Conservation (phyloP, 352 stramenopile species). For the Globisporangium nagaii region DNA sequence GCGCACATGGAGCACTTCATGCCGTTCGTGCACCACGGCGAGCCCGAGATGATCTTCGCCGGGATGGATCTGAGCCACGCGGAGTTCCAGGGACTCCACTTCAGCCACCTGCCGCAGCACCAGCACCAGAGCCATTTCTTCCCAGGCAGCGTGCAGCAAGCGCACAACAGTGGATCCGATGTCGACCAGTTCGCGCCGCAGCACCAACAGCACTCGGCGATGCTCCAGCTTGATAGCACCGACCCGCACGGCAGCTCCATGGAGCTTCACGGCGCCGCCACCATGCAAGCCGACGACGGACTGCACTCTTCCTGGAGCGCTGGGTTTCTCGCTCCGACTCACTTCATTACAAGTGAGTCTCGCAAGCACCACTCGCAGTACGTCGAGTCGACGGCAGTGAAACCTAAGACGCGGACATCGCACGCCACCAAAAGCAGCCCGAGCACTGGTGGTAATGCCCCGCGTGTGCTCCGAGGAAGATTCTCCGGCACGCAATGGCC, state of each 20-base stretch:
- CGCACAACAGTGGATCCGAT: background rate
- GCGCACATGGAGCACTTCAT: slow-evolving; percentile 40
- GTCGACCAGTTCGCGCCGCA: background rate
- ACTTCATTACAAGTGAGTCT: background rate
- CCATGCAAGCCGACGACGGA: background rate
- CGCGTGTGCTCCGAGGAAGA: background rate
- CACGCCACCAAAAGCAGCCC: background rate
- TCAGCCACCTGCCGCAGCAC: background rate
- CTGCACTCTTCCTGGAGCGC: background rate
- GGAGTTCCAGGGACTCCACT: slow-evolving; percentile 1
- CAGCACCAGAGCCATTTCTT: background rate
- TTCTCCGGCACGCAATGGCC: too few species aligned
- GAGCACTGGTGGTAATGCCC: background rate
- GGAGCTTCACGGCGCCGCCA: background rate
- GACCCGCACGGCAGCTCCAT: background rate
- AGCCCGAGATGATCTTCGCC: slow-evolving; percentile 36
- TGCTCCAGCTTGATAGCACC: background rate
- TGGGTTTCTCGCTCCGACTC: background rate
- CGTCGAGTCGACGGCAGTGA: background rate
- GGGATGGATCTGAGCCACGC: slow-evolving; percentile 17
- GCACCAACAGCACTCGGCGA: background rate
- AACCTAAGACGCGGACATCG: background rate
- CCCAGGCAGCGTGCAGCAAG: background rate
- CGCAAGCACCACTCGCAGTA: background rate
- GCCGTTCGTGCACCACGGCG: slow-evolving; percentile 25